These are phyloP conservation scores for Trichoderma endophyticum DNA, from an alignment of 2,329 filamentous ascomycete genomes.

Conservation along the genomic window DNA sequence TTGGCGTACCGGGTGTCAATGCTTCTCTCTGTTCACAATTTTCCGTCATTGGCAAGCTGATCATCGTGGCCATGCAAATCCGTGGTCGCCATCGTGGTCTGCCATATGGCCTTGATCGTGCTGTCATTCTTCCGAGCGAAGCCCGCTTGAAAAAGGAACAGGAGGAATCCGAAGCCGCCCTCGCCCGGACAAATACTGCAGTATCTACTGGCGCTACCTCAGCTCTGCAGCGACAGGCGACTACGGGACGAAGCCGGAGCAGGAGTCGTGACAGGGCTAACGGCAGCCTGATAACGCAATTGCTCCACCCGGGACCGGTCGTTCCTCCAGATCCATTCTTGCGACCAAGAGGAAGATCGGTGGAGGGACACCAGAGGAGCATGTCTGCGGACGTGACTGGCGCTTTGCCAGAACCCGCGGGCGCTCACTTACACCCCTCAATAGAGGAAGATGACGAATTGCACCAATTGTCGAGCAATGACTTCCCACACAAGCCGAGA, in stretches of 20 bases:
- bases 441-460: constrained; percentile 29
- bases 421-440: constrained; percentile 27
- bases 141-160: constrained; percentile 53
- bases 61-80: constrained; percentile 67
- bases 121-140: constrained; percentile 57
- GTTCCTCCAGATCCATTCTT: constrained; percentile 29
- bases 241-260: constrained; percentile 34
- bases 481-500: constrained; percentile 24
- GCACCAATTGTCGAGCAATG: constrained; percentile 26
- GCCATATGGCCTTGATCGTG: constrained; percentile 63
- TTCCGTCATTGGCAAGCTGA: constrained; percentile 65
- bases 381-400: constrained; percentile 28
- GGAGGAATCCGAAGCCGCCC: constrained; percentile 43
- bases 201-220: constrained; percentile 33
- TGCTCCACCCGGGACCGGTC: constrained; percentile 49
- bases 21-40: constrained; percentile 83
- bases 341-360: constrained; percentile 22
- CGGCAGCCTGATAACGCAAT: constrained; percentile 43
- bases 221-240: constrained; percentile 29
- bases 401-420: constrained; percentile 14
- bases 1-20: constrained; percentile 75
- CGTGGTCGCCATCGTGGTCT: constrained; percentile 67
- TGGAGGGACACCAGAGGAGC: constrained; percentile 25
- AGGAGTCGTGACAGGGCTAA: constrained; percentile 39
- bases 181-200: constrained; percentile 37